Conservation (phyloP, 2,329 filamentous ascomycete genomes). For the Penicillium sp. region DNA sequence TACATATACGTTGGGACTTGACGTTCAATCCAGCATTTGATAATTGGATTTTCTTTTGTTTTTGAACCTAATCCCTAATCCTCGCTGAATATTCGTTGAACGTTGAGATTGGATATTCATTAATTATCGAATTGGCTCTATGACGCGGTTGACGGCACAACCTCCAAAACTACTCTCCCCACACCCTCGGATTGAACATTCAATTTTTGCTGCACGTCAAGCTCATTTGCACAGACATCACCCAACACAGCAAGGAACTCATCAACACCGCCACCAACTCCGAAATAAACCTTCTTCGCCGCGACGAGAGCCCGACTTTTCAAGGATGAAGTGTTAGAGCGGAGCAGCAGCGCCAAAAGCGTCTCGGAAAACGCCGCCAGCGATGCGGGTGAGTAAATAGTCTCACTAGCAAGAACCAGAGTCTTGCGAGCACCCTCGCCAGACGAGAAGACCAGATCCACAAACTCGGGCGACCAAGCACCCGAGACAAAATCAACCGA, state of each 20-base stretch:
- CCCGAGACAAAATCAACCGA: slow-evolving; percentile 57
- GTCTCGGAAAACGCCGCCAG: slow-evolving; percentile 56
- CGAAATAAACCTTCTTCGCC: slow-evolving; percentile 65
- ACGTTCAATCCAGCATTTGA: slow-evolving; percentile 27
- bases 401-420: slow-evolving; percentile 60
- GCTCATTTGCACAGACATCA: slow-evolving; percentile 22
- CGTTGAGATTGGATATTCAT: not conserved
- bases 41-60: slow-evolving; percentile 28
- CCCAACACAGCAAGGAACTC: slow-evolving; percentile 48
- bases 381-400: slow-evolving; percentile 60
- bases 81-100: not conserved
- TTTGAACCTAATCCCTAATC: not conserved
- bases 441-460: slow-evolving; percentile 44
- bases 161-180: slow-evolving; percentile 43
- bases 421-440: slow-evolving; percentile 38
- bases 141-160: slow-evolving; percentile 17
- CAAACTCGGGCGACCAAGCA: slow-evolving; percentile 53
- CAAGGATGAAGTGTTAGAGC: slow-evolving; percentile 20
- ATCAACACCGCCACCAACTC: slow-evolving; percentile 63
- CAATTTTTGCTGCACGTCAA: slow-evolving; percentile 33
- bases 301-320: slow-evolving; percentile 54
- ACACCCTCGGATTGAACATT: slow-evolving; percentile 45
- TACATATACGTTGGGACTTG: slow-evolving; percentile 36
- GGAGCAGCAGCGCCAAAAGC: slow-evolving; percentile 50
- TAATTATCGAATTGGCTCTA: not conserved